Base-by-base conservation (phyloP, 352 stramenopile genomes). In the Phytophthora europaea region DNA sequence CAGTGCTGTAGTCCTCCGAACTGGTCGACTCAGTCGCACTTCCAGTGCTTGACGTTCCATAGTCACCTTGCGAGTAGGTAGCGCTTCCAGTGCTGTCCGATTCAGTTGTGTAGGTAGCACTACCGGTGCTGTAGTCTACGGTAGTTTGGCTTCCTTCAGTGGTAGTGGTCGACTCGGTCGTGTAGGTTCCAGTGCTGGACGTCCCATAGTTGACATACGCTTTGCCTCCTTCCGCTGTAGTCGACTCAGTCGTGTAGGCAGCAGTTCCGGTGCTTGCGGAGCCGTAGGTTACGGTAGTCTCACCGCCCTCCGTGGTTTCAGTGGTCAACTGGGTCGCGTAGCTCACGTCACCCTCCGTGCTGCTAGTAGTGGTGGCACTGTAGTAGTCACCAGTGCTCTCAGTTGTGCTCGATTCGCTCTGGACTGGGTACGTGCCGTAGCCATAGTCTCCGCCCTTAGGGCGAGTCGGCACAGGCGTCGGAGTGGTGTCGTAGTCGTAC, bases 151-250 rank as follows among this genome's bases (percentile, higher is more conserved):
- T 28, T 54, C 47, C 47, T 15, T 26, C 47, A 13, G 36, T 43
- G 12, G 12, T 7, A 15, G 20, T 53, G n/a, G 18, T 51, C 45
- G 16, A 8, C 18, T 28, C 20, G 8, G 47, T 54, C 0, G 47
- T 54, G 47, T 54, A 54, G n/a, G n/a, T 54, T 31, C n/a, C 47
- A 6, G 47, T 54, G 47, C 6, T 31, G 47, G 8, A 16, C 47
- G 47, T 54, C 15, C 47, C 47, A 6, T 54, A 54, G 20, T 54
- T 9, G 9, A 20, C 4, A 28, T 50, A 43, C 36, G 43, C 18
- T 16, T 51, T 20, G 13, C 43, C 22, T 26, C 47, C 47, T 28
- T 54, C 47, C 4, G 10, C 84, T 85, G 34, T 83, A 59, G 31
- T 45, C 53, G 31, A 22, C 16, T 59, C 53, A 22, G 28, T 59